Evolutionary conservation across 352 stramenopile species (phyloP), one percentile per base, ranked within the genome.

Genomic region (Phytophthora sp.): DNA sequence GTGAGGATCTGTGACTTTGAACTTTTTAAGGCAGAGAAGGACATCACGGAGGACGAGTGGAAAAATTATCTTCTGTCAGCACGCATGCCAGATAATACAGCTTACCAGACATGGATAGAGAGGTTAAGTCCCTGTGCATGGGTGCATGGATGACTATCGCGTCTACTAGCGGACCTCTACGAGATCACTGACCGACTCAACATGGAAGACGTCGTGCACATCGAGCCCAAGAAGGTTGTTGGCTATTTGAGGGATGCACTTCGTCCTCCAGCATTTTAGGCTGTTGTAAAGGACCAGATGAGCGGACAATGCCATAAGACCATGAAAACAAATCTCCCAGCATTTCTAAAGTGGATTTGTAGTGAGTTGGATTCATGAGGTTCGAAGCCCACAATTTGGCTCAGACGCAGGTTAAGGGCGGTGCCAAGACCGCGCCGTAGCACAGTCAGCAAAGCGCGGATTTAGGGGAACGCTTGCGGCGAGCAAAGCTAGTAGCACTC

Each of bases 41-140:
- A 41, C 34, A 17, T 41, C 5, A 53, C 17, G 3, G 44, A 53
- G 23, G 10, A n/a, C 5, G 44, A 54, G 20, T 32, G 26, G 50
- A 2, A 20, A 42, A 20, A 54, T 30, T 54, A 43, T 27, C 32
- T 54, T n/a, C 32, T 54, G 2, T 43, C 46, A 13, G 37, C 50
- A 5, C 24, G 50, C 3, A 4, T 48, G 12, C 50, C 24, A 4
- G 50, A 57, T 2, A 57, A 49, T 5, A 57, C 50, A 11, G 35
- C 50, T 0, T 57, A 57, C 13, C 46, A 49, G 24, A 24, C 6
- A 24, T 57, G 23, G 17, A 57, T 10, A 4, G 18, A 17, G 50
- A 49, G 5, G 24, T 57, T 24, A 57, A 48, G 18, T 41, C 7
- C 1, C 24, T 57, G 15, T 57, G n/a, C 17, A 48, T 57, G 35